Base-by-base conservation (phyloP, 306 rosid genomes). In the Oxytropis ochrocephala region DNA sequence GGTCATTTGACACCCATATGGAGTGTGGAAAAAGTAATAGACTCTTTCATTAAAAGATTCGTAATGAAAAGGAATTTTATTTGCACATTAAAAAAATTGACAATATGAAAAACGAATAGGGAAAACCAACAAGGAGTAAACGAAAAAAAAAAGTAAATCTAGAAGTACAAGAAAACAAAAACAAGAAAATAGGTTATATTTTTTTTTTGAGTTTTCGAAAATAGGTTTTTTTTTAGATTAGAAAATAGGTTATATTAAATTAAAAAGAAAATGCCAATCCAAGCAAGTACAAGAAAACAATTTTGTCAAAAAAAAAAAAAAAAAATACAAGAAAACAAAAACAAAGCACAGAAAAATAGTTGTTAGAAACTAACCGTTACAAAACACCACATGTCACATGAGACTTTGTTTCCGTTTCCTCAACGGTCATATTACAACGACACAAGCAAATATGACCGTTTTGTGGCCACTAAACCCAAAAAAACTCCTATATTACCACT, bases 371-470 rank as follows among this genome's bases (percentile, higher is more conserved):
- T 64, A 74, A 4, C 73, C 78, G 78, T 73, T 64, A 52, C 38
- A 50, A 50, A 33, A 11, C 12, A 68, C 13, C 21, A 11, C 8
- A 68, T 19, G 18, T n/a, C 21, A 11, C 8, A 68, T 19, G 18
- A 35, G 51, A 18, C 41, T 36, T 0, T 14, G 36, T 21, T 24
- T 24, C 3, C 29, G 1, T 24, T 24, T 24, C 41, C 24, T 8
- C 78, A 63, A 74, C 72, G 79, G 73, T 74, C 79, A 55, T n/a
- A 54, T 74, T 54, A 4, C 47, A 39, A 63, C 32, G 17, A 54
- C 64, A 8, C 54, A 44, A 53, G 35, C 51, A 39, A 73, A 64
- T 65, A 65, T 54, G 79, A 74, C 79, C 79, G 79, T 74, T 74
- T n/a, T n/a, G n/a, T 13, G 65, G 18, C 18, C 64, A 32, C 33